These are phyloP conservation scores for Mycosarcoma mackinlayi DNA, from an alignment of 1,284 basidiomycete genomes.

Conservation along the genomic window DNA sequence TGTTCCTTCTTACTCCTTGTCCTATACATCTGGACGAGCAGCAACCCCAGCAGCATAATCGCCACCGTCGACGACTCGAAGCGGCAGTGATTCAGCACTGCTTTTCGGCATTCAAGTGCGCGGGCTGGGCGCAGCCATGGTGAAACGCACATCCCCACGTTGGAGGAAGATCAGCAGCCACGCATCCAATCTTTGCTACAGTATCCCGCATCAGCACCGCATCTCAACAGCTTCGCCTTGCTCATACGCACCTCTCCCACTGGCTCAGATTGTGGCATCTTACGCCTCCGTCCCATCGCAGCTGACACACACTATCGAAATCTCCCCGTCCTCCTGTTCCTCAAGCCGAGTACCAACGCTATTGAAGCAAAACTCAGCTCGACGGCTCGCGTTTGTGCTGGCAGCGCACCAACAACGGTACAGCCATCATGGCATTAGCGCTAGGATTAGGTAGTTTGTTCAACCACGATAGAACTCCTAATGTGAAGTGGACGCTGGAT, in stretches of 20 bases:
- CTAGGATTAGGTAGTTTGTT: conserved; percentile 86
- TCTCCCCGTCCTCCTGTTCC: conserved; percentile 85
- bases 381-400: conserved; percentile 88
- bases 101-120: no score
- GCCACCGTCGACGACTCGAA: no score
- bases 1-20: no score
- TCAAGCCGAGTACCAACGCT: conserved; percentile 70
- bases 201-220: conserved; percentile 51
- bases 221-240: conserved; percentile 48
- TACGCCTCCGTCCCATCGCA: conserved; percentile 43
- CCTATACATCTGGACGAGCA: no score
- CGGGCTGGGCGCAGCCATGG: conserved; percentile 17
- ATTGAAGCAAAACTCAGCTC: conserved; percentile 74
- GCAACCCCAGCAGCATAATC: no score
- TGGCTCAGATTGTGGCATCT: conserved; percentile 46
- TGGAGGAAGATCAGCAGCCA: conserved; percentile 9
- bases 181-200: conserved; percentile 20
- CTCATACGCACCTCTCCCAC: conserved; percentile 27
- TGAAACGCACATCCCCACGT: conserved; percentile 28
- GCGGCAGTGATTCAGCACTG: background rate
- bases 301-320: conserved; percentile 79
- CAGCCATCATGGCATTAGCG: conserved; percentile 78
- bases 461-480: conserved; percentile 76
- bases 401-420: conserved; percentile 69
- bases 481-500: conserved; percentile 76